These are phyloP conservation scores for Chloris gayana DNA, from an alignment of 176 grass and related monocot genomes.

Conservation along the genomic window DNA sequence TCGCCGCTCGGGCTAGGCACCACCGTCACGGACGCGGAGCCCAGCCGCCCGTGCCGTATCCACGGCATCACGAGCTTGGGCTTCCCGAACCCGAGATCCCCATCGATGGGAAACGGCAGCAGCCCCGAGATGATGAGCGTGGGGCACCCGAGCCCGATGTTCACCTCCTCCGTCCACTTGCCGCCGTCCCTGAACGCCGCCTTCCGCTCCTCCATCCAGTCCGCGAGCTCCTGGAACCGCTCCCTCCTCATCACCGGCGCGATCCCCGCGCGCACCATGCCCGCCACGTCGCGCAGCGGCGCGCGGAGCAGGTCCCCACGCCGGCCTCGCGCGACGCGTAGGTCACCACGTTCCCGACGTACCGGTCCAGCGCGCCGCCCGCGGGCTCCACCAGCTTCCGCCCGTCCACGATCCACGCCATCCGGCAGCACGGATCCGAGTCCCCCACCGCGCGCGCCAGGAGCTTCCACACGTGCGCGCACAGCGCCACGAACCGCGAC, in stretches of 20 bases:
- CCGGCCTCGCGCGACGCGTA: constrained; percentile 53
- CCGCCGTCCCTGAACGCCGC: constrained; percentile 51
- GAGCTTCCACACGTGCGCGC: constrained; percentile 71
- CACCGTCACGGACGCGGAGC: constrained; percentile 31
- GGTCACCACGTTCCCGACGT: constrained; percentile 65
- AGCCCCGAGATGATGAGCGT: constrained; percentile 53
- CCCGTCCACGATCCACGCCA: constrained; percentile 77
- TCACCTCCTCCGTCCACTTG: constrained; percentile 81
- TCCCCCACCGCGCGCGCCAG: constrained; percentile 44
- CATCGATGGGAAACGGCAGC: constrained; percentile 51
- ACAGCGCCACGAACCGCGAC: constrained; percentile 63
- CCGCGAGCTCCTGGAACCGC: constrained; percentile 69
- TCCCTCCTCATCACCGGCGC: constrained; percentile 32
- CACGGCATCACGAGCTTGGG: constrained; percentile 48
- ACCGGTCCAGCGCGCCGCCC: constrained; percentile 46
- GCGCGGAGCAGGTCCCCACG: constrained; percentile 42
- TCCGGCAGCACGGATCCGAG: constrained; percentile 55
- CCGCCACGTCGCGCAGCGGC: constrained; percentile 42
- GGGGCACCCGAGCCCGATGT: constrained; percentile 65
- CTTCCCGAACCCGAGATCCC: constrained; percentile 66
- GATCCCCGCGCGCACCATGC: constrained; percentile 42
- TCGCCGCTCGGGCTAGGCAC: constrained; percentile 47
- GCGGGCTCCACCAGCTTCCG: constrained; percentile 47
- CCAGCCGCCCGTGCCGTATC: constrained; percentile 45
- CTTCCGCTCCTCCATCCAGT: constrained; percentile 81